These are phyloP conservation scores for Immersiporthe knoxdaviesiana DNA, from an alignment of 2,329 filamentous ascomycete genomes.

Conservation along the genomic window DNA sequence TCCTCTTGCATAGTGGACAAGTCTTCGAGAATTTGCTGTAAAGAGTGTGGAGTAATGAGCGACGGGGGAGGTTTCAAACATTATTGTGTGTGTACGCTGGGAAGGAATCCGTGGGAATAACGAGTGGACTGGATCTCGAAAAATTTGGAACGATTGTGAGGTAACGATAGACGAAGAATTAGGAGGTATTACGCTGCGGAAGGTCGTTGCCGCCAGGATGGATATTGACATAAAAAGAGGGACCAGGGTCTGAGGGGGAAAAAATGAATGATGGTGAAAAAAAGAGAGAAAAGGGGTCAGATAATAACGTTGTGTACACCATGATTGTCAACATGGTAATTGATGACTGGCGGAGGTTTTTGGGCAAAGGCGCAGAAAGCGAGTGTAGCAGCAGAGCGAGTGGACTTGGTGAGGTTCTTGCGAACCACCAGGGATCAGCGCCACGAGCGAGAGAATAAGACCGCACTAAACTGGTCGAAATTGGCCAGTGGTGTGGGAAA, in stretches of 20 bases:
- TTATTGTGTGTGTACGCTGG: neutral
- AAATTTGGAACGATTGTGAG: neutral
- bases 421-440: neutral
- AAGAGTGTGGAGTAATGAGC: conserved; percentile 3
- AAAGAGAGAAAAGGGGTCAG: neutral
- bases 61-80: neutral
- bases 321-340: neutral
- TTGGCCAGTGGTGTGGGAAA: neutral
- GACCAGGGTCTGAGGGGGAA: neutral
- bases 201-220: neutral
- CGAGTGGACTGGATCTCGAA: neutral
- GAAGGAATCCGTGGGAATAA: neutral
- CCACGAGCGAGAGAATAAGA: neutral
- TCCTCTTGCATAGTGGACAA: neutral
- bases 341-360: neutral
- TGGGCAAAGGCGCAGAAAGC: neutral
- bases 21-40: neutral
- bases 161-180: neutral
- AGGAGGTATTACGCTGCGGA: neutral
- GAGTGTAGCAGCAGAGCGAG: neutral
- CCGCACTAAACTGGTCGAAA: neutral
- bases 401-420: neutral
- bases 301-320: neutral
- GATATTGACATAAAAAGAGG: neutral
- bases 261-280: neutral